Base-by-base conservation (phyloP, 2,329 filamentous ascomycete genomes). In the Calonectria ilicicola region DNA sequence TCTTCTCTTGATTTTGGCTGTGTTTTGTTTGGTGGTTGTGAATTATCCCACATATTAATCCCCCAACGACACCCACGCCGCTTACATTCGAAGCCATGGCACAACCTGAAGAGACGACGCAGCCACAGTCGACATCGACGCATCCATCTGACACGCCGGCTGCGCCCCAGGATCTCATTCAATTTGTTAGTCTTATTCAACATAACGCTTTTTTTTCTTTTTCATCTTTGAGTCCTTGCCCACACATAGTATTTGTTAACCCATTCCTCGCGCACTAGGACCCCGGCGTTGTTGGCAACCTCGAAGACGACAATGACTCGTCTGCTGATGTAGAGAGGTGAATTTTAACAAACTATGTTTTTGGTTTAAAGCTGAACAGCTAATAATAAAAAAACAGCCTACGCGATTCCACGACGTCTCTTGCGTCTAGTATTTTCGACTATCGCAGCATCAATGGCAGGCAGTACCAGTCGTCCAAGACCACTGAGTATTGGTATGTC, bases 401-500 rank as follows among this genome's bases (percentile, higher is more conserved):
- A 3, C 67, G 72, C 19, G 74, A 72, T 21, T 76, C 69, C 9
- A 71, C 70, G 2, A 62, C 72, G 1, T 76, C 76, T 12, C 64
- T 75, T 19, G 65, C 69, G 9, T 78, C 76, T 1, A 76, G 72
- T 17, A 77, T 78, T 42, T 76, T 79, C 21, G 69, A 80, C 38
- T 82, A 81, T 46, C 78, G 80, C 40, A 72, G 66, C n/a, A 72
- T 83, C 21, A 75, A 83, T 9, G 78, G 79, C 35, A 75, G 80
- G 7, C 74, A 75, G 0, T 82, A 77, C 56, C 78, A 82, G 38
- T 65, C 73, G 7, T 78, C 70, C 21, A 64, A 74, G 23, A 79
- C 80, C 1, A 80, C 77, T 2, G 77, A 78, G 27, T 82, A 81
- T 49, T 81, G 79, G 78, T 78, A 21, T n/a, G 68, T 63, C 8